Percentiles rank a stretch among this genome's conserved stretches.
These are phyloP conservation scores for Jaapia argillacea DNA, from an alignment of 768 basidiomycete genomes.

Conservation along the genomic window DNA sequence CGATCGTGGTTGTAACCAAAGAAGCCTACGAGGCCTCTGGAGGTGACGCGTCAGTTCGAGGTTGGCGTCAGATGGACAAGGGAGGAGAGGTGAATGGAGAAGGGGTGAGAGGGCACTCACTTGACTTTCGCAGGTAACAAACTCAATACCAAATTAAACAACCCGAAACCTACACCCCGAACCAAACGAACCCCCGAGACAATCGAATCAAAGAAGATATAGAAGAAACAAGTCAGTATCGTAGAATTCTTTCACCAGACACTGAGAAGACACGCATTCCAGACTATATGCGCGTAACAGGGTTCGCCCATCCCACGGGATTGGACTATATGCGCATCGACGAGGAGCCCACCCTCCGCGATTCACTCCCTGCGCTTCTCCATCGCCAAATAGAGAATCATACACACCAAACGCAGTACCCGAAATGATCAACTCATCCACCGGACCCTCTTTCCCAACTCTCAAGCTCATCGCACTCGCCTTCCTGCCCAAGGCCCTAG, in stretches of 20 bases:
- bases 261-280: too few species aligned
- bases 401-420: constrained; percentile 73
- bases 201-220: neutral
- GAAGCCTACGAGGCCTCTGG: constrained; percentile 61
- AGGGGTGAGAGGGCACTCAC: constrained; percentile 24
- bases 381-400: too few species aligned
- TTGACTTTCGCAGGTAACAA: constrained; percentile 62
- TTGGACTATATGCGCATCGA: too few species aligned
- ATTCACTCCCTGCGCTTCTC: neutral
- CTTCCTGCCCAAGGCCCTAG: constrained; percentile 7
- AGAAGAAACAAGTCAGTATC: constrained; percentile 16
- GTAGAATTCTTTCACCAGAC: too few species aligned
- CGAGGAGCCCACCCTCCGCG: constrained; percentile 1
- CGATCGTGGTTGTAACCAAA: constrained; percentile 71
- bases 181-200: too few species aligned
- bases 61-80: neutral
- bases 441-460: constrained; percentile 38
- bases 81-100: too few species aligned
- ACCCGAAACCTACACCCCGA: constrained; percentile 45
- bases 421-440: constrained; percentile 66
- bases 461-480: neutral
- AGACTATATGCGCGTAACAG: too few species aligned
- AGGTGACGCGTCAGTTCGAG: neutral
- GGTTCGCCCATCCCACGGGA: too few species aligned
- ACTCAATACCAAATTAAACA: constrained; percentile 78